Percentiles rank a stretch among this genome's conserved stretches.
Evolutionary conservation across 2,329 filamentous ascomycete genomes (phyloP).

Genomic region (Botrytis hyacinthi): DNA sequence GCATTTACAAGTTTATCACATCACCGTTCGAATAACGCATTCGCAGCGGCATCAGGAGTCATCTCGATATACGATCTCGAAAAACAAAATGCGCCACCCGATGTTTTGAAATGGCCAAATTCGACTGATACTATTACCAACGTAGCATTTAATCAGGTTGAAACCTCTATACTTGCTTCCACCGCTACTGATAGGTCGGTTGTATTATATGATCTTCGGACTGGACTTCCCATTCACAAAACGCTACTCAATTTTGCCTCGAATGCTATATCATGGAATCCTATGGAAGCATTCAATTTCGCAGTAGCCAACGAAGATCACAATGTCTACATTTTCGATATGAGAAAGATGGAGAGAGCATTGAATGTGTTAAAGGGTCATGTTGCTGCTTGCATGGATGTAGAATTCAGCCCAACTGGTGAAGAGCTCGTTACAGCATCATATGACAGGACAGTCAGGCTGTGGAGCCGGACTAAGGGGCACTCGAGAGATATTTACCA

Average conservation of each 20-base stretch:
- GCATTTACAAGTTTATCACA: constrained; percentile 83
- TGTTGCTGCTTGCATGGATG: constrained; percentile 89
- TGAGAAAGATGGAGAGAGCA: constrained; percentile 83
- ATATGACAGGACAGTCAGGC: constrained; percentile 82
- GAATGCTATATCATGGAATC: constrained; percentile 88
- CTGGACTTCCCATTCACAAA: constrained; percentile 77
- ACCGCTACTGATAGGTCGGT: constrained; percentile 82
- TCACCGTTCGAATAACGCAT: constrained; percentile 74
- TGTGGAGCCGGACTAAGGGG: constrained; percentile 78
- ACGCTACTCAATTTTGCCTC: constrained; percentile 77
- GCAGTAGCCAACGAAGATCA: constrained; percentile 89
- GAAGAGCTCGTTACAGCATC: constrained; percentile 88
- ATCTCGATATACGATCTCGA: constrained; percentile 90
- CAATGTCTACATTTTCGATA: constrained; percentile 69
- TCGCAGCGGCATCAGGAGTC: constrained; percentile 73
- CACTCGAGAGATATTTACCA: constrained; percentile 93
- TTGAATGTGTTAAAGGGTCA: constrained; percentile 89
- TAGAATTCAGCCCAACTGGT: constrained; percentile 92
- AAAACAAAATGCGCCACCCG: constrained; percentile 74
- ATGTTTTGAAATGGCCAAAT: constrained; percentile 84
- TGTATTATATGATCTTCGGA: constrained; percentile 89
- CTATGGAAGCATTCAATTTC: constrained; percentile 95
- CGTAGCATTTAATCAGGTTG: constrained; percentile 87
- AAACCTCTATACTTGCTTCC: constrained; percentile 86
- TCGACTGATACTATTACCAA: constrained; percentile 86